phyloP scores from a whole-genome alignment of 768 basidiomycete species.

The Amanita thiersii region DNA sequence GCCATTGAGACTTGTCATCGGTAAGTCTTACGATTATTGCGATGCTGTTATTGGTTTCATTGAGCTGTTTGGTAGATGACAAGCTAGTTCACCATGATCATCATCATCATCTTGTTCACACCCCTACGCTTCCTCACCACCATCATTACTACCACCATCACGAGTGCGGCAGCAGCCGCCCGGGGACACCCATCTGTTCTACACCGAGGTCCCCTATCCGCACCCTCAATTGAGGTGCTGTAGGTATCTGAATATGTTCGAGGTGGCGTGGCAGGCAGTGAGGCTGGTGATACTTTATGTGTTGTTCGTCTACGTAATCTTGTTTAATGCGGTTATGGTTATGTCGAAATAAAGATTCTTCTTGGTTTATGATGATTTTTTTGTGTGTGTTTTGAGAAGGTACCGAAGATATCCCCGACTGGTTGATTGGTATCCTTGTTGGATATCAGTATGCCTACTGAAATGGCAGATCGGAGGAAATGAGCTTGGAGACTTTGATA shows the following conservation, averaged over 20 bases:
- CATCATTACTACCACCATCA: constrained; percentile 1
- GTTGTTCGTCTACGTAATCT: neutral
- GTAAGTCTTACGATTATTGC: constrained; percentile 19
- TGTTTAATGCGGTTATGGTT: neutral
- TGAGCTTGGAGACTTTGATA: too few relatives aligned
- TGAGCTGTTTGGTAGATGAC: neutral
- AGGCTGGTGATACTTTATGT: neutral
- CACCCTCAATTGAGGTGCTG: neutral
- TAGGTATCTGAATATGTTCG: neutral
- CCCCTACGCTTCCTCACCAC: too few relatives aligned
- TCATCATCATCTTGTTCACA: neutral
- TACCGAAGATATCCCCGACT: too few relatives aligned
- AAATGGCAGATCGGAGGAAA: too few relatives aligned
- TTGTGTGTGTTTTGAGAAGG: neutral
- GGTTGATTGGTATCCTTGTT: too few relatives aligned
- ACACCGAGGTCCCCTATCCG: too few relatives aligned
- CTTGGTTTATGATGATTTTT: neutral
- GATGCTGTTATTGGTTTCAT: neutral
- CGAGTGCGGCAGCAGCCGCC: too few relatives aligned
- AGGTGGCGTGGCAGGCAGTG: neutral
- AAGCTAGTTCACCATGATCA: neutral
- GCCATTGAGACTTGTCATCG: constrained; percentile 27
- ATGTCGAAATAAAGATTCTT: neutral
- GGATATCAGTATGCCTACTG: too few relatives aligned
- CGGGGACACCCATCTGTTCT: too few relatives aligned